These are phyloP conservation scores for Solanum aculeatissimum DNA, from an alignment of 305 asterid genomes.

Conservation along the genomic window DNA sequence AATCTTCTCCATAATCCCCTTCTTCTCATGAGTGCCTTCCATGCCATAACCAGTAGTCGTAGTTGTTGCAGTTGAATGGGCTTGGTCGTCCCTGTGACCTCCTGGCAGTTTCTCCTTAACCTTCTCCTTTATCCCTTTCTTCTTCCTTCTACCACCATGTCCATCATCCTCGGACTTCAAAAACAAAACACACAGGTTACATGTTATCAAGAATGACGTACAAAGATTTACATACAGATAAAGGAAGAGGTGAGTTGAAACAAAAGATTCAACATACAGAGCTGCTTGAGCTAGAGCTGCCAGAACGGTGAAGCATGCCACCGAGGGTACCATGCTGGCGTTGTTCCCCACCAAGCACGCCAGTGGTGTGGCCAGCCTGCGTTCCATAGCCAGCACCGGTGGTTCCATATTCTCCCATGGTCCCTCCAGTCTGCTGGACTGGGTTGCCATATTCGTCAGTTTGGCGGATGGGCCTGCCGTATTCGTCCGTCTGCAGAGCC, in stretches of 20 bases:
- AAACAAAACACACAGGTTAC: not conserved
- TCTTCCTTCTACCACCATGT: constrained; percentile 39
- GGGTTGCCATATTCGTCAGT: constrained; percentile 24
- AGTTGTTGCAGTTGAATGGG: not conserved
- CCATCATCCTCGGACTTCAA: constrained; percentile 39
- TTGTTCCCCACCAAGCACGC: not conserved
- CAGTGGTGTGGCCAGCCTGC: not conserved
- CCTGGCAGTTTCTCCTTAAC: constrained; percentile 33
- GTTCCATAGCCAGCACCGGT: constrained; percentile 9
- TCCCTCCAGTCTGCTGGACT: constrained; percentile 7
- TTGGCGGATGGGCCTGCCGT: constrained; percentile 15
- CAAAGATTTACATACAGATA: not conserved
- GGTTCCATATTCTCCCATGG: constrained; percentile 1
- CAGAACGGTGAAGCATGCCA: constrained; percentile 51
- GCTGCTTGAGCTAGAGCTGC: constrained; percentile 36
- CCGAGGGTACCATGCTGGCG: constrained; percentile 9
- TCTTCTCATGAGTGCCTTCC: constrained; percentile 18
- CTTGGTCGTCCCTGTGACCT: constrained; percentile 12
- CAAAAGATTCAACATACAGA: constrained; percentile 29
- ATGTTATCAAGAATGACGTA: not conserved
- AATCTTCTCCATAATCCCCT: constrained; percentile 30
- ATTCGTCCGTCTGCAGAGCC: constrained; percentile 12
- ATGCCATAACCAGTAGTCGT: not conserved
- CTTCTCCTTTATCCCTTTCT: constrained; percentile 33
- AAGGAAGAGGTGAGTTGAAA: not conserved